Evolutionary conservation across 352 stramenopile species (phyloP), one percentile per base, ranked within the genome.

Genomic region (Globisporangium alternatum): DNA sequence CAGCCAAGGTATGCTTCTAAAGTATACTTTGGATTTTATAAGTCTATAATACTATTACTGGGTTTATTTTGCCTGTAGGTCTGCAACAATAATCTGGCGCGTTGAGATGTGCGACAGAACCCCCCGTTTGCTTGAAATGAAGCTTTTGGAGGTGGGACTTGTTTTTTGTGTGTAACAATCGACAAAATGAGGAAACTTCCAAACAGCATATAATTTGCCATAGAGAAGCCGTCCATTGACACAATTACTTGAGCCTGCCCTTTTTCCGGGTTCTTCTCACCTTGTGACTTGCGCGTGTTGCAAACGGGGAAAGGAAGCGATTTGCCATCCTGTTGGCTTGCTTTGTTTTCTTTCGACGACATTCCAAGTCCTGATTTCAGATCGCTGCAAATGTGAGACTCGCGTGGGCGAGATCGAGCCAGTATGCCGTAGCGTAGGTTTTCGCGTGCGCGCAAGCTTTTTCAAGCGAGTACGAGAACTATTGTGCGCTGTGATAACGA

Each of bases 101-200:
- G 43, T 9, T 52, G 41, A 41, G 56, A 62, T 53, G 56, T 62
- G 56, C 56, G 56, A 62, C 56, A 62, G 37, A 28, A 62, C 47
- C 25, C 25, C 22, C 56, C 49, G 25, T 43, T 57, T 21, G 41
- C 9, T 3, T n/a, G 19, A 30, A 57, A 55, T 30, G 44, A 54
- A 48, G 21, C 15, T 33, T 44, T 31, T 60, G 54, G 6, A 51
- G 55, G 39, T 62, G 56, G 39, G 56, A 62, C 56, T 62, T 41
- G 2, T 45, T 45, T 45, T 45, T 19, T 43, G 31, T 62, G 39
- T 62, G 56, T 21, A 62, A 62, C 56, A 62, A 62, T 53, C 25
- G 22, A 62, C 53, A 60, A 58, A 61, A 39, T 44, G 12, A 21
- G 19, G 15, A 60, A 60, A 43, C 35, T 47, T 19, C 17, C 54